A percentile compares a stretch with the other conserved stretches of the same genome.
These are phyloP conservation scores for Phytomonas sp. DNA, from an alignment of 208 protist species.

Conservation along the genomic window DNA sequence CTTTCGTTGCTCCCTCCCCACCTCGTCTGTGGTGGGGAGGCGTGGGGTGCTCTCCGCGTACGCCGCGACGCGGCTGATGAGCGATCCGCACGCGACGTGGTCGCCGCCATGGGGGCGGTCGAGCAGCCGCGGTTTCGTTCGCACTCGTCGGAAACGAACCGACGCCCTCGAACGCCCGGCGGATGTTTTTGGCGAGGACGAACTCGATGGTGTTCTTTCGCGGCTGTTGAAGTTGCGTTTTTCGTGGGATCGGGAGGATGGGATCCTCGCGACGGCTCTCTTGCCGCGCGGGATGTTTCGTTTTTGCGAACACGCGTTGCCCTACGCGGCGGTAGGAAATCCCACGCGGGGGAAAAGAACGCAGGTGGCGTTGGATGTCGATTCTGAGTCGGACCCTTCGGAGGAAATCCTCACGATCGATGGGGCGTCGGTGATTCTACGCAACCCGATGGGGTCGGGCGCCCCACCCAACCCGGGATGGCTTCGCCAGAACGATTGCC, in stretches of 20 bases:
- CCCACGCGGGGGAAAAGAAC: neutral
- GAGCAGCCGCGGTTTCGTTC: slow-evolving; percentile 15
- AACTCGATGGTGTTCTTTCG: slow-evolving; percentile 37
- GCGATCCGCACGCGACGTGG: slow-evolving; percentile 40
- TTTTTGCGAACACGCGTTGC: slow-evolving; percentile 28
- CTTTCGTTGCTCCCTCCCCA: slow-evolving; percentile 40
- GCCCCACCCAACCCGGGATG: too few relatives aligned
- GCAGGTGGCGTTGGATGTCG: neutral
- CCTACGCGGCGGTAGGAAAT: slow-evolving; percentile 6
- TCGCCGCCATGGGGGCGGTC: slow-evolving; percentile 48
- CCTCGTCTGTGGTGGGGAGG: slow-evolving; percentile 8
- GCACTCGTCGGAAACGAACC: slow-evolving; percentile 38
- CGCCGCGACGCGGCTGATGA: slow-evolving; percentile 49
- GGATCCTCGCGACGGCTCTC: slow-evolving; percentile 41
- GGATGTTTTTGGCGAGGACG: slow-evolving; percentile 59
- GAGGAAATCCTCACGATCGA: slow-evolving; percentile 20
- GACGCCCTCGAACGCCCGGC: slow-evolving; percentile 56
- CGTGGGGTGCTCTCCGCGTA: slow-evolving; percentile 37
- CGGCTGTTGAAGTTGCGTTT: slow-evolving; percentile 71
- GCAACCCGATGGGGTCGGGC: slow-evolving; percentile 5
- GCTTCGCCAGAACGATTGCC: too few relatives aligned
- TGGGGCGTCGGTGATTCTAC: slow-evolving; percentile 16
- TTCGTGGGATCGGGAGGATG: slow-evolving; percentile 77
- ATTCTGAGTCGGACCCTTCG: slow-evolving; percentile 1
- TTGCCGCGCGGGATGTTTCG: slow-evolving; percentile 44